Evolutionary conservation across 2,329 filamentous ascomycete species (phyloP).

Genomic region (Trichothecium roseum): DNA sequence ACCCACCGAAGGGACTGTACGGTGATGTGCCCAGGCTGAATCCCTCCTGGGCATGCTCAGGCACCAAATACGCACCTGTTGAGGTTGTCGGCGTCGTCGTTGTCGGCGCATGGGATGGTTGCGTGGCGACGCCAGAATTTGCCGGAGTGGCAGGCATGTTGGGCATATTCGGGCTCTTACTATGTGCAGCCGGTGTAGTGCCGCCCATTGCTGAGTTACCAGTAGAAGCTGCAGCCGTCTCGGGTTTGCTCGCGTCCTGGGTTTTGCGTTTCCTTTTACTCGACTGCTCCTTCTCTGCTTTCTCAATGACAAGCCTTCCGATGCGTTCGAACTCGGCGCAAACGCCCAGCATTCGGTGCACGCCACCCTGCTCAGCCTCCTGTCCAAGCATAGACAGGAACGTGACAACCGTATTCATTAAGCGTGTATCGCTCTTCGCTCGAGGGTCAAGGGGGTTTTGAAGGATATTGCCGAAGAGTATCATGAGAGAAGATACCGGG

Average conservation of each 20-base stretch:
- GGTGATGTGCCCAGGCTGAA: not conserved
- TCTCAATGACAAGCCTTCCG: constrained; percentile 81
- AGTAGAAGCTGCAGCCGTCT: not conserved
- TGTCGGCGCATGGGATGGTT: not conserved
- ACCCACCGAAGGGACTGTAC: constrained; percentile 3
- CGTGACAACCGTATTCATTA: constrained; percentile 89
- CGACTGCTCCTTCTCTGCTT: constrained; percentile 74
- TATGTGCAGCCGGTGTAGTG: constrained; percentile 7
- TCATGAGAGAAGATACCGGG: constrained; percentile 88
- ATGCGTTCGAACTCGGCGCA: constrained; percentile 97
- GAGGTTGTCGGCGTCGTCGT: not conserved
- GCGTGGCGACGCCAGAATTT: not conserved
- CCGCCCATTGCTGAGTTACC: not conserved
- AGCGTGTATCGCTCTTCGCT: constrained; percentile 75
- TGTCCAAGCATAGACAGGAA: constrained; percentile 84
- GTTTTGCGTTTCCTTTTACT: constrained; percentile 78
- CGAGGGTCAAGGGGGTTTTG: constrained; percentile 88
- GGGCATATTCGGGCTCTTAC: not conserved
- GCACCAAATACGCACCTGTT: constrained; percentile 2
- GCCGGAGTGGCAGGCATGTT: not conserved
- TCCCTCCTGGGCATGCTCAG: too few species aligned
- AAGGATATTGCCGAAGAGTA: constrained; percentile 89
- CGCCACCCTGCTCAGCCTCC: constrained; percentile 81
- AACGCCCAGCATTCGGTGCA: constrained; percentile 86
- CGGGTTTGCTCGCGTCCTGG: constrained; percentile 30